Conservation (phyloP, 2,329 filamentous ascomycete genomes). For the Fusarium irregulare region DNA sequence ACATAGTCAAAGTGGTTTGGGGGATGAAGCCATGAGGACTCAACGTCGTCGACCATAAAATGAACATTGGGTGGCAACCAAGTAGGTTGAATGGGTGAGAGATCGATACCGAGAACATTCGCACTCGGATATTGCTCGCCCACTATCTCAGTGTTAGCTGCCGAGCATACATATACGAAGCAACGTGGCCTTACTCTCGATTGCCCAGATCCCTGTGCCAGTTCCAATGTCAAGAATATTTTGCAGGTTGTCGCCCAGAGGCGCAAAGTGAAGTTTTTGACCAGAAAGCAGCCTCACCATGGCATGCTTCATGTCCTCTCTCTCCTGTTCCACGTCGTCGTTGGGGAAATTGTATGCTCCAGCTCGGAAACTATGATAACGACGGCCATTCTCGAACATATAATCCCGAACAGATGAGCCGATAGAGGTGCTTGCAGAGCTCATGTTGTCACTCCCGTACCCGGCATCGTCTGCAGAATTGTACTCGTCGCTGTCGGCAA, state of each 20-base stretch:
- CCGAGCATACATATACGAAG: not conserved
- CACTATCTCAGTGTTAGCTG: constrained; percentile 52
- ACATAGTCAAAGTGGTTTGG: constrained; percentile 69
- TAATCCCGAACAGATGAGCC: constrained; percentile 61
- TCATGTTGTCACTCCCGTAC: constrained; percentile 53
- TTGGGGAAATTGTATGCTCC: constrained; percentile 69
- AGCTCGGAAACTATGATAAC: constrained; percentile 67
- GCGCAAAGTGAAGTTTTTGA: constrained; percentile 63
- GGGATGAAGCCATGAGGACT: constrained; percentile 66
- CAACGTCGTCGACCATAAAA: constrained; percentile 68
- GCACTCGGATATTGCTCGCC: constrained; percentile 58
- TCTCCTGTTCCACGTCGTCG: constrained; percentile 69
- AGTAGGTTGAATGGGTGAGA: constrained; percentile 62
- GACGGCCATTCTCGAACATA: constrained; percentile 66
- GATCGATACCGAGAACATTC: constrained; percentile 58
- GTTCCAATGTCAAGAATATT: constrained; percentile 68
- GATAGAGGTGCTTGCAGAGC: constrained; percentile 53
- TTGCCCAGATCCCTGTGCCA: constrained; percentile 69
- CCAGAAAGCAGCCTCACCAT: constrained; percentile 63
- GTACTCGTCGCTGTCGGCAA: constrained; percentile 50
- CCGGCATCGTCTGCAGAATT: constrained; percentile 45
- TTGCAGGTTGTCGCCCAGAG: constrained; percentile 59
- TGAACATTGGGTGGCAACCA: constrained; percentile 66
- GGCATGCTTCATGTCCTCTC: constrained; percentile 67
- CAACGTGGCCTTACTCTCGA: constrained; percentile 57